phyloP scores from a whole-genome alignment of 2,329 filamentous ascomycete genomes.

The Stromatinia cepivora region DNA sequence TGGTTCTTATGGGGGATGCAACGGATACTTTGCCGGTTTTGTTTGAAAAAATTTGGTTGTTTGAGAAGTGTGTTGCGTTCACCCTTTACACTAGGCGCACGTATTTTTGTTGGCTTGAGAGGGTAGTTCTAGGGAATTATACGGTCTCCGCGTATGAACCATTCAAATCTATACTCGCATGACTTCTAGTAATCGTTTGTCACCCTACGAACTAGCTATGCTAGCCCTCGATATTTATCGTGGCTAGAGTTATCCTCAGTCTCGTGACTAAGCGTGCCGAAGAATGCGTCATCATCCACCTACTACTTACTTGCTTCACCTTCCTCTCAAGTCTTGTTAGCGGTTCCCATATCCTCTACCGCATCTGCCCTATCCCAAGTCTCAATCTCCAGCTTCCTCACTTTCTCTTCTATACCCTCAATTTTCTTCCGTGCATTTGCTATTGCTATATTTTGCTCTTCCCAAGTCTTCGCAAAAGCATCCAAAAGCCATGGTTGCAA shows the following conservation, averaged over 20 bases:
- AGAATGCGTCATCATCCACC: too few species aligned
- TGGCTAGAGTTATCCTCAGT: not conserved
- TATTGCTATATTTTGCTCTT: slow-evolving; percentile 61
- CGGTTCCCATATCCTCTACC: slow-evolving; percentile 64
- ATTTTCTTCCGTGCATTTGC: slow-evolving; percentile 54
- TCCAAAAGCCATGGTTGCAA: slow-evolving; percentile 62
- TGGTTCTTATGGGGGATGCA: not conserved
- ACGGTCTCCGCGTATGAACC: not conserved
- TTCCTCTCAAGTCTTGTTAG: not conserved
- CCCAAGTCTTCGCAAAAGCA: slow-evolving; percentile 59
- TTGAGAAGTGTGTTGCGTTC: not conserved
- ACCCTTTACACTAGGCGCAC: not conserved
- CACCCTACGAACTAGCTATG: not conserved
- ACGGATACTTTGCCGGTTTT: not conserved
- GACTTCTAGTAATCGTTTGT: not conserved
- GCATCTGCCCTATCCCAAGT: slow-evolving; percentile 75
- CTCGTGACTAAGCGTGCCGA: too few species aligned
- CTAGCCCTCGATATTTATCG: not conserved
- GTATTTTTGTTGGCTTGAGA: not conserved
- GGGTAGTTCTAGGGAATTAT: not conserved
- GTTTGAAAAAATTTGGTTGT: not conserved
- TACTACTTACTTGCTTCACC: too few species aligned
- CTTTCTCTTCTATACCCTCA: slow-evolving; percentile 62
- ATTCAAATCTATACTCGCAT: not conserved
- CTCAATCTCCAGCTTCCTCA: slow-evolving; percentile 64